Conservation (phyloP, 2,329 filamentous ascomycete genomes). For the Apiospora sp. region DNA sequence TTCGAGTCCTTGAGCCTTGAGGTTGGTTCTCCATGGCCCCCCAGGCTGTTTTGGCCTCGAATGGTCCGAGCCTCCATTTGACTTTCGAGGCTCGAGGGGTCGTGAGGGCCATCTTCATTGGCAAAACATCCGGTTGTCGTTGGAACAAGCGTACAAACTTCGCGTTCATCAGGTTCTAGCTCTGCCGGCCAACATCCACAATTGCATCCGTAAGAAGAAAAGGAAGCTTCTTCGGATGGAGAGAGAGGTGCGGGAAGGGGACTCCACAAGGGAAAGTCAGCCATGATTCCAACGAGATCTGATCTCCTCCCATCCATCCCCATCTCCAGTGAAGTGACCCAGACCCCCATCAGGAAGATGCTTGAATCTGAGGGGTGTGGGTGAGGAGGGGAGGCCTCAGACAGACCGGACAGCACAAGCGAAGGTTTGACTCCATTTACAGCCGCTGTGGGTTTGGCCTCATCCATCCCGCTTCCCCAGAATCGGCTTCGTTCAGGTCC, state of each 20-base stretch:
- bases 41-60: background rate
- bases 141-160: slow-evolving; percentile 18
- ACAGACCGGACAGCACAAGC: slow-evolving; percentile 11
- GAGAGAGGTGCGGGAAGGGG: background rate
- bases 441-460: slow-evolving; percentile 24
- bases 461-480: slow-evolving; percentile 22
- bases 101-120: background rate
- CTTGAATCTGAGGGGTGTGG: slow-evolving; percentile 11
- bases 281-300: slow-evolving; percentile 11
- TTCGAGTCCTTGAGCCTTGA: background rate
- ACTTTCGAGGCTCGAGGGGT: slow-evolving; percentile 2
- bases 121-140: slow-evolving; percentile 5
- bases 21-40: background rate
- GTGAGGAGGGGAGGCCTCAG: slow-evolving; percentile 13
- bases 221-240: slow-evolving; percentile 15
- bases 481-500: slow-evolving; percentile 21
- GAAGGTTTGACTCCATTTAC: slow-evolving; percentile 24
- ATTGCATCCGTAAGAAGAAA: slow-evolving; percentile 17
- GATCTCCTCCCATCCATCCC: slow-evolving; percentile 23
- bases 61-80: background rate
- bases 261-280: slow-evolving; percentile 22
- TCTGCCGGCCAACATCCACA: slow-evolving; percentile 16
- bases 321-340: slow-evolving; percentile 21
- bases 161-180: slow-evolving; percentile 13
- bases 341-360: slow-evolving; percentile 16